A percentile compares a stretch with the other conserved stretches of the same genome.
These are phyloP conservation scores for Flaveria brownii DNA, from an alignment of 129 eudicot genomes.

Conservation along the genomic window DNA sequence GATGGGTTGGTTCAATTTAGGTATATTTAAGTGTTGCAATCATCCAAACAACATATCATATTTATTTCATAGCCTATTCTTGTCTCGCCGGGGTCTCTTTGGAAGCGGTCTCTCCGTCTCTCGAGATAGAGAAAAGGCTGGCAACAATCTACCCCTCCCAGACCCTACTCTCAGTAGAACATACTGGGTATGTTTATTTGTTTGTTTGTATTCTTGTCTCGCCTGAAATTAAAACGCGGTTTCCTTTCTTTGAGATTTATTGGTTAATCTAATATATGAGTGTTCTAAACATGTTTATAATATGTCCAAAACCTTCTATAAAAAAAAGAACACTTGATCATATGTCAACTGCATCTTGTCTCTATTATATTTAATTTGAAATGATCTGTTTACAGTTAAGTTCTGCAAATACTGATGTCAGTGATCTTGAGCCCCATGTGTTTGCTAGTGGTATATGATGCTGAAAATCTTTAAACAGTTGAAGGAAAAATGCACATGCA, in stretches of 20 bases:
- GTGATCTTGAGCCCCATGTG: constrained; percentile 28
- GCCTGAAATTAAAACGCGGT: background rate
- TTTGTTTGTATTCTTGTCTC: no score
- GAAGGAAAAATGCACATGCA: constrained; percentile 24
- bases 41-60: background rate
- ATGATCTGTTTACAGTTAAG: constrained; percentile 24
- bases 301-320: no score
- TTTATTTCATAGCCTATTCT: background rate
- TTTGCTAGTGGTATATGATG: constrained; percentile 23
- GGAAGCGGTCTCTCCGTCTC: no score
- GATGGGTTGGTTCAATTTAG: background rate
- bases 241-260: background rate
- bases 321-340: background rate
- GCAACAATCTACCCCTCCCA: no score
- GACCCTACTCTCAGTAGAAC: no score
- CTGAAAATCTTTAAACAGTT: constrained; percentile 9
- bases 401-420: constrained; percentile 24
- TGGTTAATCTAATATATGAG: background rate
- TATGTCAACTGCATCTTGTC: constrained; percentile 28
- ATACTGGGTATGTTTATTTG: no score
- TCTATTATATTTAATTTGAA: constrained; percentile 3
- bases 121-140: no score
- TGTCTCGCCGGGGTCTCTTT: no score
- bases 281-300: no score
- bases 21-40: background rate